Percentiles rank a stretch among this genome's conserved stretches.
phyloP scores from a whole-genome alignment of 2,329 filamentous ascomycete species.

The Paraconiothyrium sp. region DNA sequence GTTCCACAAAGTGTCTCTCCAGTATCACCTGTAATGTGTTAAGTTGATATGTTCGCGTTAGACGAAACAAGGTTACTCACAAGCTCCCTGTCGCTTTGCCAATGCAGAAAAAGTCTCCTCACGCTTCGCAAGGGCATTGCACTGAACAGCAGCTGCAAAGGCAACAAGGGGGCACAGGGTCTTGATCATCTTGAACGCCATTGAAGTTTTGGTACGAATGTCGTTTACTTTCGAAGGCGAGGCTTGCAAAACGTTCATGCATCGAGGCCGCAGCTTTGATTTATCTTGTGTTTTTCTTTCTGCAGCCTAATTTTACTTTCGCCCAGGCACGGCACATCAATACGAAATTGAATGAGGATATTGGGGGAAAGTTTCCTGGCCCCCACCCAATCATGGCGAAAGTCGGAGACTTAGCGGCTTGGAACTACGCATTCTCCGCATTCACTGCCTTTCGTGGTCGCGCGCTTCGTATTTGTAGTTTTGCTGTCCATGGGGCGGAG shows the following conservation, averaged over 20 bases:
- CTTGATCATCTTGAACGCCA: conserved; percentile 2
- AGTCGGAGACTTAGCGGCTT: neutral
- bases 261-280: neutral
- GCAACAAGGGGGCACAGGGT: neutral
- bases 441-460: neutral
- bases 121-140: conserved; percentile 3
- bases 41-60: neutral
- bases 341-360: conserved; percentile 1
- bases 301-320: neutral
- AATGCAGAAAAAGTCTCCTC: neutral
- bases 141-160: neutral
- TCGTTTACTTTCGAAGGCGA: neutral
- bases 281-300: neutral
- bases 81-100: conserved; percentile 7
- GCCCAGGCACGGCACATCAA: conserved; percentile 7
- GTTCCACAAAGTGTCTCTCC: conserved; percentile 15
- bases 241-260: too few species aligned
- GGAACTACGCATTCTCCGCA: neutral
- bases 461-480: neutral
- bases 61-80: neutral
- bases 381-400: conserved; percentile 1
- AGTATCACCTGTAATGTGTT: conserved; percentile 7
- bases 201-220: neutral
- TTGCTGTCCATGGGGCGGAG: neutral
- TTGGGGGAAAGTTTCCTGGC: neutral